Percentiles rank a stretch among this genome's conserved stretches.
Conservation (phyloP, 495 filamentous ascomycete genomes). For the Neurospora tetraspora region DNA sequence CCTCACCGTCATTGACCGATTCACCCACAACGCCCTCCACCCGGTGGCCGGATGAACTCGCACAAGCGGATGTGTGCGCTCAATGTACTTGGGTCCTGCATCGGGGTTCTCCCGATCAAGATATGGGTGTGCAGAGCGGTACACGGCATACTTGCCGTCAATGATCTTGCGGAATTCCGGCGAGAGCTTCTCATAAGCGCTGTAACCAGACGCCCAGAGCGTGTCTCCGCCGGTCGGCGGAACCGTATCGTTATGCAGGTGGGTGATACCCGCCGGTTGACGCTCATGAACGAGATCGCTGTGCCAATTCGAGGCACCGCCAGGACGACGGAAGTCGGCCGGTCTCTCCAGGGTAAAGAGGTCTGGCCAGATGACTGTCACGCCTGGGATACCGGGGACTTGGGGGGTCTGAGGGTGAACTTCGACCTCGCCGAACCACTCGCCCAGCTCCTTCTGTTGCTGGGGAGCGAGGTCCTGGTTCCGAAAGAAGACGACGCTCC, state of each 20-base stretch:
- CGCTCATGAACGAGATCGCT: slow-evolving; percentile 60
- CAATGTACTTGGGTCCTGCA: slow-evolving; percentile 52
- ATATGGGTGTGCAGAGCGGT: slow-evolving; percentile 56
- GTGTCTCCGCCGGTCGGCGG: slow-evolving; percentile 59
- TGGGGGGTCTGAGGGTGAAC: slow-evolving; percentile 62
- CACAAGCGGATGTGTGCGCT: slow-evolving; percentile 58
- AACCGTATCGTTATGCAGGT: slow-evolving; percentile 59
- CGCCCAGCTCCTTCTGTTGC: slow-evolving; percentile 55
- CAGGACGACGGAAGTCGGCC: slow-evolving; percentile 52
- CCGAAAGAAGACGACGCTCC: slow-evolving; percentile 68
- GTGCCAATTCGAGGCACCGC: slow-evolving; percentile 58
- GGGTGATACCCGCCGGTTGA: slow-evolving; percentile 61
- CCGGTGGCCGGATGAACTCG: slow-evolving; percentile 62
- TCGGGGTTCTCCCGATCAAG: slow-evolving; percentile 52
- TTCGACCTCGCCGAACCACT: slow-evolving; percentile 58
- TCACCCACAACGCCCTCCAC: slow-evolving; percentile 63
- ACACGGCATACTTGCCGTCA: slow-evolving; percentile 57
- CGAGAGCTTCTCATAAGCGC: slow-evolving; percentile 62
- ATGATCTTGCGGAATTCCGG: slow-evolving; percentile 60
- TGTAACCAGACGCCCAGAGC: slow-evolving; percentile 60
- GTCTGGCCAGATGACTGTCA: slow-evolving; percentile 60
- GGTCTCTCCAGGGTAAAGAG: slow-evolving; percentile 45
- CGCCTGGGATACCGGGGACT: slow-evolving; percentile 54
- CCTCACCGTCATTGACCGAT: slow-evolving; percentile 52
- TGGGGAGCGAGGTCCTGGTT: slow-evolving; percentile 62